Evolutionary conservation across 2,329 filamentous ascomycete genomes (phyloP).

Genomic region (Beauveria medogensis): DNA sequence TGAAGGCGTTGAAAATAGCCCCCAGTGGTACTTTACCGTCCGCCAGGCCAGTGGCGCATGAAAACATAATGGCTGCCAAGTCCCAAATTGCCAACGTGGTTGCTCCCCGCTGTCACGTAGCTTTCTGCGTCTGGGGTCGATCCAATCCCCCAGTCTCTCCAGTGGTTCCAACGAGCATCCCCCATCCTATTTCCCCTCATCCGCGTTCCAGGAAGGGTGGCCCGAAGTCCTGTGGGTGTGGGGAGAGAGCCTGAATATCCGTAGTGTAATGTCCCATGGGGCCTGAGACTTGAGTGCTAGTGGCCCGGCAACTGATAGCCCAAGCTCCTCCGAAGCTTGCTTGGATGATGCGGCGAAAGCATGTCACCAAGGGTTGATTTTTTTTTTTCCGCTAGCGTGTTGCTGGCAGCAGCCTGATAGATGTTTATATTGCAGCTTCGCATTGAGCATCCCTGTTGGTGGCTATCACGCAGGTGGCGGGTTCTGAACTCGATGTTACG

Average conservation of each 20-base stretch:
- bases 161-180: conserved; percentile 3
- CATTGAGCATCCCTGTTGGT: background rate
- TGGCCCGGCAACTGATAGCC: background rate
- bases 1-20: background rate
- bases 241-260: background rate
- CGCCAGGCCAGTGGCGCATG: background rate
- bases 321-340: background rate
- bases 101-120: conserved; percentile 11
- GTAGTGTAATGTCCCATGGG: background rate
- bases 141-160: conserved; percentile 4
- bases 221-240: background rate
- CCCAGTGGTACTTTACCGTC: background rate
- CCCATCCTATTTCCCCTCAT: background rate
- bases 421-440: background rate
- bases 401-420: background rate
- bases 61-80: background rate
- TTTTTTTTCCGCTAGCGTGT: background rate
- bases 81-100: background rate
- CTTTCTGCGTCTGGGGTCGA: background rate
- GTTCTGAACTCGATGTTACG: conserved; percentile 1
- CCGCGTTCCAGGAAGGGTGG: background rate
- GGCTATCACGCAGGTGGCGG: background rate
- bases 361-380: conserved; percentile 1
- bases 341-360: background rate
- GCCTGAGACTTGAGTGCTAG: background rate